Evolutionary conservation across 345 rosid species (phyloP).

Genomic region (Nasturtium officinale): DNA sequence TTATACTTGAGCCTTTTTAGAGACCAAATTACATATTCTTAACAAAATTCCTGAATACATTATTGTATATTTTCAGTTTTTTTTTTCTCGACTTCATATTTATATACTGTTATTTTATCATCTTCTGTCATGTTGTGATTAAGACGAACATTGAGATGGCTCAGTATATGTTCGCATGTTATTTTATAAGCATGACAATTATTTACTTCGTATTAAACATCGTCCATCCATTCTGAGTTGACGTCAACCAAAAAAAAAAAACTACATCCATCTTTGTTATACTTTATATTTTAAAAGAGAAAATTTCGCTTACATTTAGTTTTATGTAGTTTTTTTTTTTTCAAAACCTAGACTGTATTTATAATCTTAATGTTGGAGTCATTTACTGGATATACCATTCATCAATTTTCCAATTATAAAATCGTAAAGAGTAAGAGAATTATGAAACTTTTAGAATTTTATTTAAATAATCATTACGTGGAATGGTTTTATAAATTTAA

Average conservation of each 20-base stretch:
- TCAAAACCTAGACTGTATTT: neutral
- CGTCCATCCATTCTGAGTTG: neutral
- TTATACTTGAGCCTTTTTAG: constrained; percentile 33
- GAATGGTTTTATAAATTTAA: neutral
- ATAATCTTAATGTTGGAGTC: neutral
- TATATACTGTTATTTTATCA: neutral
- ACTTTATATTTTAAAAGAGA: neutral
- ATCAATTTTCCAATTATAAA: neutral
- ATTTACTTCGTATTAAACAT: neutral
- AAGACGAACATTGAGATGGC: neutral
- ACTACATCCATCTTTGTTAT: neutral
- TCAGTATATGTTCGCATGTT: neutral
- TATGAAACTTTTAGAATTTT: neutral
- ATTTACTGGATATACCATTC: neutral
- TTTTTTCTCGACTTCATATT: neutral
- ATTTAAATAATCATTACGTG: neutral
- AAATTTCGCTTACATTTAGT: neutral
- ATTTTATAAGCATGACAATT: neutral
- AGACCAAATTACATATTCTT: neutral
- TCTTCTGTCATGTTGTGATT: neutral
- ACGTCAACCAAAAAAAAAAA: neutral
- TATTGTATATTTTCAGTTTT: neutral
- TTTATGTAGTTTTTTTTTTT: neutral
- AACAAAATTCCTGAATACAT: neutral
- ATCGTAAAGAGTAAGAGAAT: neutral